Conservation (phyloP, 176 grass and related monocot genomes). For the Musa itinerans region DNA sequence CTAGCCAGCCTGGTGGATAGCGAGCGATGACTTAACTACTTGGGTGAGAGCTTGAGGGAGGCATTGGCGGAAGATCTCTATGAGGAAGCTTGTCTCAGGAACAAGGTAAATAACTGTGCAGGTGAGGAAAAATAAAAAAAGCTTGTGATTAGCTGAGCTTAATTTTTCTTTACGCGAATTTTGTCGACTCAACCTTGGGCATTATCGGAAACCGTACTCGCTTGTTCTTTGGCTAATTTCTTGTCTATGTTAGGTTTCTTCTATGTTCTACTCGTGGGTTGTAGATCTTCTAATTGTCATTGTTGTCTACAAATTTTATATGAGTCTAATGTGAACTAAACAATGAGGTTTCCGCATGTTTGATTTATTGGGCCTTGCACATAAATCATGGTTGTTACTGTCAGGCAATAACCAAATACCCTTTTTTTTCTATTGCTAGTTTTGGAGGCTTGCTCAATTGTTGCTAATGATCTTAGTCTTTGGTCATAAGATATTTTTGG, state of each 20-base stretch:
- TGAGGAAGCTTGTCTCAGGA: conserved; percentile 9
- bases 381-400: too few species aligned
- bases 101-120: neutral
- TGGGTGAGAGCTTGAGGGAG: conserved; percentile 21
- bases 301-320: neutral
- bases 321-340: neutral
- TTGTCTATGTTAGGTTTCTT: neutral
- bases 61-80: conserved; percentile 27
- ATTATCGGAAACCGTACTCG: neutral
- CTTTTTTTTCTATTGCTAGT: too few species aligned
- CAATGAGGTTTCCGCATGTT: neutral
- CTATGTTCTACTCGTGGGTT: neutral
- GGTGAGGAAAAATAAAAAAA: neutral
- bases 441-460: too few species aligned
- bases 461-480: too few species aligned
- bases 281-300: neutral
- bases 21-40: conserved; percentile 27
- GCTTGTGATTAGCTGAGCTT: too few species aligned
- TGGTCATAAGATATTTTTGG: too few species aligned
- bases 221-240: neutral
- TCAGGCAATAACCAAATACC: too few species aligned
- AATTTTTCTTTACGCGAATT: neutral
- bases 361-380: neutral
- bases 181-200: neutral
- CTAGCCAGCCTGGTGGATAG: conserved; percentile 19